Percentiles rank a stretch among this genome's conserved stretches.
Conservation (phyloP, 345 rosid species). For the Camelina neglecta region DNA sequence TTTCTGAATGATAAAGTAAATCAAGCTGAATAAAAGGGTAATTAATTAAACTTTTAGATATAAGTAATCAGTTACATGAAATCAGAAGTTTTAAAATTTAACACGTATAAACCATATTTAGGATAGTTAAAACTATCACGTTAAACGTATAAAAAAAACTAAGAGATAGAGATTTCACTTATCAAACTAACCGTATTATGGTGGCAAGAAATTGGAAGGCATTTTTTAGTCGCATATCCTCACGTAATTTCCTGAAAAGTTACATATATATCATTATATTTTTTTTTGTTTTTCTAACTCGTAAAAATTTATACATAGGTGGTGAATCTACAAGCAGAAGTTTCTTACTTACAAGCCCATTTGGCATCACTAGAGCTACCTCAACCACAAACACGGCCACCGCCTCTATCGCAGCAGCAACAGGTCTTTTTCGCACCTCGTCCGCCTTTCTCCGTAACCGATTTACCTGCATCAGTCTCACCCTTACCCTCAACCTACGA, state of each 20-base stretch:
- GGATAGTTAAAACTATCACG: slow-evolving; percentile 21
- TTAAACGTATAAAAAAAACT: slow-evolving; percentile 5
- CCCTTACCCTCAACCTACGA: slow-evolving; percentile 64
- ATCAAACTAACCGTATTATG: neutral
- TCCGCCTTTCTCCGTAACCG: slow-evolving; percentile 73
- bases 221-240: neutral
- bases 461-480: slow-evolving; percentile 60
- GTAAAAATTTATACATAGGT: slow-evolving; percentile 52
- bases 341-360: slow-evolving; percentile 80
- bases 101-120: slow-evolving; percentile 30
- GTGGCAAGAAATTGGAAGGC: slow-evolving; percentile 11
- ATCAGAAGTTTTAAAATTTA: neutral
- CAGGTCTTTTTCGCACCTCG: slow-evolving; percentile 49
- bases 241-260: neutral
- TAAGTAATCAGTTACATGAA: neutral
- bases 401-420: slow-evolving; percentile 43
- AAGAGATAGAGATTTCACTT: neutral
- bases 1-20: neutral
- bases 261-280: neutral
- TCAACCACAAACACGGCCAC: slow-evolving; percentile 56
- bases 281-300: neutral
- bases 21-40: slow-evolving; percentile 4
- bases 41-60: slow-evolving; percentile 3
- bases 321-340: slow-evolving; percentile 83
- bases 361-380: slow-evolving; percentile 68